A percentile compares a stretch with the other conserved stretches of the same genome.
Conservation (phyloP, 352 stramenopile genomes). For the Phytophthora tubulina region DNA sequence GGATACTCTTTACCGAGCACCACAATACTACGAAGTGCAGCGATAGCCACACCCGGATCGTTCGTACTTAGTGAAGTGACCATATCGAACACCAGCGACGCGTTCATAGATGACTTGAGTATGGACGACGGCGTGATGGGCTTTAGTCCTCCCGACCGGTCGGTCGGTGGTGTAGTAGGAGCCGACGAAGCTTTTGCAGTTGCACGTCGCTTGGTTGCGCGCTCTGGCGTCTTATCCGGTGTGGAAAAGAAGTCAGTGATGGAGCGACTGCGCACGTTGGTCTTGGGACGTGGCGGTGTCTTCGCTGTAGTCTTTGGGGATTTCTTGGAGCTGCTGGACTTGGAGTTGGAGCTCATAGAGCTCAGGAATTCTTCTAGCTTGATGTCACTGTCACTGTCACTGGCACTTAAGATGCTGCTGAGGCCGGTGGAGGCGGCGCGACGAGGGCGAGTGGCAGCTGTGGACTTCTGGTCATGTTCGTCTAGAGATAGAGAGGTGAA, state of each 20-base stretch:
- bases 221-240: constrained; percentile 23
- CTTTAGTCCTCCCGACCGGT: constrained; percentile 46
- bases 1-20: constrained; percentile 87
- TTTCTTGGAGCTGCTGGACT: constrained; percentile 18
- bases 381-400: constrained; percentile 43
- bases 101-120: constrained; percentile 82
- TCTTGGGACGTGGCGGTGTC: constrained; percentile 20
- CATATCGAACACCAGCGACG: constrained; percentile 85
- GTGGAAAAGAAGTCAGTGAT: constrained; percentile 36
- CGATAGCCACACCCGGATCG: constrained; percentile 80
- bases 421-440: constrained; percentile 12
- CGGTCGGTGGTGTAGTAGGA: constrained; percentile 26
- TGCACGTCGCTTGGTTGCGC: constrained; percentile 48
- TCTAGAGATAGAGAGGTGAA: constrained; percentile 22
- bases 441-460: constrained; percentile 13
- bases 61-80: constrained; percentile 87
- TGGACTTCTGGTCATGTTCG: constrained; percentile 27
- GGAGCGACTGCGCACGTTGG: constrained; percentile 31
- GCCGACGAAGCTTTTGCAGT: constrained; percentile 17
- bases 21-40: constrained; percentile 82
- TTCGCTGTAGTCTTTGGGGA: constrained; percentile 1
- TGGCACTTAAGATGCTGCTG: constrained; percentile 41
- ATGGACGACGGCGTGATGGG: constrained; percentile 68
- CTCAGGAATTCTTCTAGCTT: constrained; percentile 44
- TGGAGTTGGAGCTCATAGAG: constrained; percentile 14